Evolutionary conservation across 305 asterid species (phyloP).

Genomic region (Fraxinus baroniana): DNA sequence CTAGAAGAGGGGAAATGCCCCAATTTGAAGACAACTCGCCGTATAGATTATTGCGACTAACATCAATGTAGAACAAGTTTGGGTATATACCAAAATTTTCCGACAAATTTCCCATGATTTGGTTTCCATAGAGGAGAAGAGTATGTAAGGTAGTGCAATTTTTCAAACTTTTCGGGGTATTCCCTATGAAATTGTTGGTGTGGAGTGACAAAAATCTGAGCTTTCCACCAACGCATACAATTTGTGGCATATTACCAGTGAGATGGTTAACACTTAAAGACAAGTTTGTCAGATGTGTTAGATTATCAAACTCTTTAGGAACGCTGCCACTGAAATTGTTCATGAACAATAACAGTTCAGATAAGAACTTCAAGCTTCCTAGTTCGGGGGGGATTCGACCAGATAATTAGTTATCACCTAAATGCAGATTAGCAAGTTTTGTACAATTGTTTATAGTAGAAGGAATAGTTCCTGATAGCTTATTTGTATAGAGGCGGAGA

Average conservation of each 20-base stretch:
- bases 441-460: background rate
- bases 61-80: no score
- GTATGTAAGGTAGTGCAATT: no score
- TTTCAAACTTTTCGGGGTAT: no score
- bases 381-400: slow-evolving; percentile 28
- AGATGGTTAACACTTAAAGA: slow-evolving; percentile 20
- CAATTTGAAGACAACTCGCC: no score
- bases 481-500: background rate
- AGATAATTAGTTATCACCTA: slow-evolving; percentile 14
- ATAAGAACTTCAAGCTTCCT: slow-evolving; percentile 16
- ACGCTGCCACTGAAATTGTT: slow-evolving; percentile 25
- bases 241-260: slow-evolving; percentile 14
- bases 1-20: no score
- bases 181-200: no score
- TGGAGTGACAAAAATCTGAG: no score
- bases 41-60: no score
- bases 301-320: slow-evolving; percentile 17
- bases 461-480: slow-evolving; percentile 11
- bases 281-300: slow-evolving; percentile 1
- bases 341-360: slow-evolving; percentile 6
- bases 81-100: no score
- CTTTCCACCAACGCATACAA: no score
- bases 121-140: no score
- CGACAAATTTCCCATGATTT: no score
- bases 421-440: background rate